Base-by-base conservation (phyloP, 352 stramenopile genomes). In the Pythium oligandrum region DNA sequence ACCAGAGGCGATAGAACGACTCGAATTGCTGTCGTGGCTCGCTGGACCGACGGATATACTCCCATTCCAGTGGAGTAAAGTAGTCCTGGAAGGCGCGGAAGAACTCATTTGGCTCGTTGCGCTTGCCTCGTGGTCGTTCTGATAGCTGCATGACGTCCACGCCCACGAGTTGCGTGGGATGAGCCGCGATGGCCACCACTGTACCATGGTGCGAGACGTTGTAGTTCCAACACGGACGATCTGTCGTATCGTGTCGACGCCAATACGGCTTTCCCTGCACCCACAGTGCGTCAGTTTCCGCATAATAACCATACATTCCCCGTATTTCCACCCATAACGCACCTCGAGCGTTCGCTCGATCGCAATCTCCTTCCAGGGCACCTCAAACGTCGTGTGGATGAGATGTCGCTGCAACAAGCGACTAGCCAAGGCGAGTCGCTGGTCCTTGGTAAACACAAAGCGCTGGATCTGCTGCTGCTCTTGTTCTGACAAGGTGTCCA, bases 121-220 rank as follows among this genome's bases (percentile, higher is more conserved):
- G 63, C 1, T 44, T 44, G 31, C 44, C 33, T 40, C 57, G 53
- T 4, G 77, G 73, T 36, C 77, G 75, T 58, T 90, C 79, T 0
- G 67, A 71, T 2, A 86, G 9, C 37, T 73, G 66, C 31, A 90
- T 66, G 44, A 92, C 74, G 51, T 93, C 82, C 31, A 93, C 73
- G n/a, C 82, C 82, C 2, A 93, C 67, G 35, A 85, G 69, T 30
- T 38, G 34, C 8, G 52, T 48, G 5, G 64, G 49, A 37, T 82
- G 57, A 37, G 69, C 70, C 12, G 61, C 79, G 55, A 93, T 88
- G 4, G 76, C 79, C 11, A 89, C 80, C 39, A 93, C 43, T 2
- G 64, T 71, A 26, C 78, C 79, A 38, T 93, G 78, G 47, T 93
- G 82, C 4, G 82, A 93, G 31, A 88, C 79, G 43, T 90, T 93